These are phyloP conservation scores for Panicum miliaceum DNA, from an alignment of 176 grass and related monocot genomes.

Conservation along the genomic window DNA sequence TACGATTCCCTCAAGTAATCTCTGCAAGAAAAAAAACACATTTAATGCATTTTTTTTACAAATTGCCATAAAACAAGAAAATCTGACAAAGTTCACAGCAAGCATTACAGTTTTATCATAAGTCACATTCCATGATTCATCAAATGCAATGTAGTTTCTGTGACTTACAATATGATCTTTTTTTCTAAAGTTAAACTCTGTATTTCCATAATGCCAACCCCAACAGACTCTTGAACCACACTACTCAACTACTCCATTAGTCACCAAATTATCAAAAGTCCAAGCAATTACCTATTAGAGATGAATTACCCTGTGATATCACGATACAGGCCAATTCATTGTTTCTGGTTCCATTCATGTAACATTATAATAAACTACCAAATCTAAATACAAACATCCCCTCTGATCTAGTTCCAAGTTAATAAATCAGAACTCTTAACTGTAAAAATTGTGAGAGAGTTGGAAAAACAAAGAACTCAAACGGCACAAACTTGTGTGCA, in stretches of 20 bases:
- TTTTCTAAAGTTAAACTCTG: background rate
- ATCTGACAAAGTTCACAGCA: background rate
- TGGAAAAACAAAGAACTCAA: conserved; percentile 14
- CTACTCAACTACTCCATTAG: background rate
- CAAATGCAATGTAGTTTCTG: conserved; percentile 26
- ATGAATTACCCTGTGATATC: background rate
- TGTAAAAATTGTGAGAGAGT: background rate
- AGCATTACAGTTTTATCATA: conserved; percentile 1
- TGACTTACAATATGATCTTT: background rate
- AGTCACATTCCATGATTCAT: background rate
- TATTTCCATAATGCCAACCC: background rate
- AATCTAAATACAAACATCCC: background rate
- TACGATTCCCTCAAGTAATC: background rate
- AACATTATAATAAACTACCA: background rate
- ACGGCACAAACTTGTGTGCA: background rate
- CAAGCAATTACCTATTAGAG: background rate
- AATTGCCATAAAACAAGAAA: conserved; percentile 10
- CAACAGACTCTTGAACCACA: background rate
- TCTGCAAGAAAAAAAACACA: background rate
- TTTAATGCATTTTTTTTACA: background rate
- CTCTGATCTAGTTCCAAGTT: background rate
- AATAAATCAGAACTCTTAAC: conserved; percentile 2
- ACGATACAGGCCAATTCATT: background rate
- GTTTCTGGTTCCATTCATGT: background rate
- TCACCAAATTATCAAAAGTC: background rate